phyloP scores from a whole-genome alignment of 2,329 filamentous ascomycete species.

The Pseudogymnoascus sp. region DNA sequence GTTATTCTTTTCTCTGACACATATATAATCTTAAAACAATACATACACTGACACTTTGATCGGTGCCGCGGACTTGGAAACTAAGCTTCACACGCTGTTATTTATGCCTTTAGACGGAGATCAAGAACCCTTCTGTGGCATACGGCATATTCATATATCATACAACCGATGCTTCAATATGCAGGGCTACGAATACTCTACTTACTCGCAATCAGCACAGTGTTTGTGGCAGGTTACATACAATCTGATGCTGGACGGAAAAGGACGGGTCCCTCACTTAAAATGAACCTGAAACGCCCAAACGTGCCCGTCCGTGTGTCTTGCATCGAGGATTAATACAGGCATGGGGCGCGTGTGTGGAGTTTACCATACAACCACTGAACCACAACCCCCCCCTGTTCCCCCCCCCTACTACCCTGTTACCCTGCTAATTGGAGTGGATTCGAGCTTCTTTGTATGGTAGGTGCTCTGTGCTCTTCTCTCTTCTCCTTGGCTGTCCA shows the following conservation, averaged over 20 bases:
- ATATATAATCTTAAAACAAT: conserved; percentile 6
- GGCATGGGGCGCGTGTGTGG: conserved; percentile 2
- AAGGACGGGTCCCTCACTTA: background rate
- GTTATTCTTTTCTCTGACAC: conserved; percentile 8
- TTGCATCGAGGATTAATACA: conserved; percentile 5
- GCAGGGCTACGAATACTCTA: background rate
- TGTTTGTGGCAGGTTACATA: background rate
- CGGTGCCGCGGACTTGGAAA: background rate
- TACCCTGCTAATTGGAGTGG: conserved; percentile 5
- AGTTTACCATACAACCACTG: background rate
- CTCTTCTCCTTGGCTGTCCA: conserved; percentile 1
- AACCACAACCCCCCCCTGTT: background rate
- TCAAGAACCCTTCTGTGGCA: background rate
- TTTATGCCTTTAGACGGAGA: background rate
- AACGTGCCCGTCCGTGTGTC: background rate
- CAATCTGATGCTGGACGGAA: background rate
- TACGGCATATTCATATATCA: background rate
- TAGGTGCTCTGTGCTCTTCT: conserved; percentile 4
- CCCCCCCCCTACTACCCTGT: background rate
- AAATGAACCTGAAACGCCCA: conserved; percentile 2
- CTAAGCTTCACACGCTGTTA: background rate
- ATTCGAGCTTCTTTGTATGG: conserved; percentile 1
- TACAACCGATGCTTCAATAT: background rate
- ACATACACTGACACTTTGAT: background rate
- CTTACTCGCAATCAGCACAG: background rate